Base-by-base conservation (phyloP, 352 stramenopile species). In the Pelagophyceae sp. region DNA sequence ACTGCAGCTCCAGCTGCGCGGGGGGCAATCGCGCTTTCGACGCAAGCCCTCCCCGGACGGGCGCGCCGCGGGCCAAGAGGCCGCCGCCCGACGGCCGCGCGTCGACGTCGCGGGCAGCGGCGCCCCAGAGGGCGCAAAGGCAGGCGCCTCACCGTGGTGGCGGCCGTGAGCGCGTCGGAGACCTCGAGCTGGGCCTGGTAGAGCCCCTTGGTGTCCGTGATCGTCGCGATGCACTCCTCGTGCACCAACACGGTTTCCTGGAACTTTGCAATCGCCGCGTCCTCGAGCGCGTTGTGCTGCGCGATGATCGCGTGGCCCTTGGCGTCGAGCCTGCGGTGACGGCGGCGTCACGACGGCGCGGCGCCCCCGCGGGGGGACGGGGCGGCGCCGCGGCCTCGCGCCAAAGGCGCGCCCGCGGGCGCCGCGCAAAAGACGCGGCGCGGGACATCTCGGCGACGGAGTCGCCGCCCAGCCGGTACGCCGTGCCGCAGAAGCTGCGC, bases 211-310 rank as follows among this genome's bases (percentile, higher is more conserved):
- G 72, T n/a, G 31, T 72, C 74, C 74, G 69, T 74, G 29, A 72
- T 31, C 37, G 51, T 29, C 51, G 63, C 65, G 20, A 78, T 27
- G 37, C 76, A 38, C 23, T 67, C 45, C 76, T 75, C 76, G 76
- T 79, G 76, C 17, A 31, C 76, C 5, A 65, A 64, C 33, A 79
- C 76, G 37, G 77, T 33, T 38, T 72, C 61, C 65, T 77, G 27
- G 40, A 79, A 40, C n/a, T 31, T 37, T 3, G 33, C 64, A 61
- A 80, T 80, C 23, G 40, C 65, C 33, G 51, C 33, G 67, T 80
- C 69, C 70, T 80, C 76, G 40, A 72, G n/a, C 27, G 70, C 67
- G 76, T 80, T 80, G 76, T 80, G 76, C 76, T 80, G 51, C 19
- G 40, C 76, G 38, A 60, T 76, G 70, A 80, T 75, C 31, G 40